Percentiles rank a stretch among this genome's conserved stretches.
phyloP scores from a whole-genome alignment of 2,329 filamentous ascomycete genomes.

The Colletotrichum sansevieriae region DNA sequence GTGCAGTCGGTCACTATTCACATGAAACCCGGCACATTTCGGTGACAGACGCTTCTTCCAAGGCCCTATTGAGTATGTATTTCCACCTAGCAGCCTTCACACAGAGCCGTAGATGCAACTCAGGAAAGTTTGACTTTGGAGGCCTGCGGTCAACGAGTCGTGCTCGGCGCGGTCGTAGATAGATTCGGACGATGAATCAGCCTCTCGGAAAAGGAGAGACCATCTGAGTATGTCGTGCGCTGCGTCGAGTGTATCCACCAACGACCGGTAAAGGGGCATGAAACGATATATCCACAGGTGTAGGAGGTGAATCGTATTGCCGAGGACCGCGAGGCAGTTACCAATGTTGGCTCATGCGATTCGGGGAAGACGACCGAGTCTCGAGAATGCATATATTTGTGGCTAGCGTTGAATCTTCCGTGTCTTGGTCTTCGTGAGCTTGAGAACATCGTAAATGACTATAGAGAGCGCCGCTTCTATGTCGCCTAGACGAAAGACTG shows the following conservation, averaged over 20 bases:
- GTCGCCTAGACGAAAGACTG: neutral
- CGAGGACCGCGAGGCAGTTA: neutral
- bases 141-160: conserved; percentile 13
- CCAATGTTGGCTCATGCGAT: conserved; percentile 2
- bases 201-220: neutral
- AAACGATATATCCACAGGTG: conserved; percentile 23
- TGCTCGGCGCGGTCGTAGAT: neutral
- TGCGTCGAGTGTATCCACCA: neutral
- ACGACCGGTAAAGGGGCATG: conserved; percentile 2
- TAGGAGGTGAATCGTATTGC: too few species aligned
- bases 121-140: conserved; percentile 21
- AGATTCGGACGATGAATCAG: conserved; percentile 21
- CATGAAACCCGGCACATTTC: neutral
- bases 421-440: neutral
- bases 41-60: conserved; percentile 14
- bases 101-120: conserved; percentile 1
- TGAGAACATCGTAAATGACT: neutral
- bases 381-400: conserved; percentile 1
- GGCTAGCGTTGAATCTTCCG: neutral
- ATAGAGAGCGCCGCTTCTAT: neutral
- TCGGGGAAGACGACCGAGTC: neutral
- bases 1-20: neutral
- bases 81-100: neutral
- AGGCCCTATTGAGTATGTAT: neutral
- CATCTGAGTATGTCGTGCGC: neutral